phyloP scores from a whole-genome alignment of 805 yeast genomes.

The Ogataea trehalophila region DNA sequence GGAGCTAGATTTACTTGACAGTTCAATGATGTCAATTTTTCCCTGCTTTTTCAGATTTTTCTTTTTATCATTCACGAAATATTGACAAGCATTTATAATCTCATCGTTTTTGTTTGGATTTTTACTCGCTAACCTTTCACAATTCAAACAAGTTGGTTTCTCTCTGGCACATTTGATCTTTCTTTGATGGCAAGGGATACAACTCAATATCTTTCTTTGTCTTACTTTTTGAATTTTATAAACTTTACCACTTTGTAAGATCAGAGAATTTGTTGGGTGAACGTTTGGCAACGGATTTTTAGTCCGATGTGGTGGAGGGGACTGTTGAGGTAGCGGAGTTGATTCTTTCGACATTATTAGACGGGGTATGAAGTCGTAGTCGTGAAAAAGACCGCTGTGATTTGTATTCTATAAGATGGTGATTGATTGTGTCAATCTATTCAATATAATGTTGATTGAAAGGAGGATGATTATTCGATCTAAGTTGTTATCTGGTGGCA shows the following conservation, averaged over 20 bases:
- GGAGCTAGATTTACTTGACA: conserved; percentile 3
- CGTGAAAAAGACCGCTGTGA: too few species aligned
- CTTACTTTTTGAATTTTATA: conserved; percentile 58
- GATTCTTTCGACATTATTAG: too few species aligned
- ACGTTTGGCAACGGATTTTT: conserved; percentile 19
- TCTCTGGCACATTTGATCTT: conserved; percentile 63
- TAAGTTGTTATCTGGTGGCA: too few species aligned
- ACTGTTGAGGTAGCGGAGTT: conserved; percentile 1
- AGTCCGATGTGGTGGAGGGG: conserved; percentile 1
- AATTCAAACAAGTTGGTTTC: conserved; percentile 54
- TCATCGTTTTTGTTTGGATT: conserved; percentile 12
- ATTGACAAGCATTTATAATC: conserved; percentile 36
- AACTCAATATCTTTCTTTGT: conserved; percentile 52
- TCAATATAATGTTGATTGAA: too few species aligned
- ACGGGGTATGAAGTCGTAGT: too few species aligned
- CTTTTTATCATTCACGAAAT: conserved; percentile 54
- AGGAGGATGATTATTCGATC: too few species aligned
- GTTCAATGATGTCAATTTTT: conserved; percentile 7
- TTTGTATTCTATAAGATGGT: too few species aligned
- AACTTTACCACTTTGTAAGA: conserved; percentile 33
- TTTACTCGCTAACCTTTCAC: conserved; percentile 32
- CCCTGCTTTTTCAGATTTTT: conserved; percentile 30
- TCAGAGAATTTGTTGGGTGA: conserved; percentile 25
- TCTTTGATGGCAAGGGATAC: conserved; percentile 62
- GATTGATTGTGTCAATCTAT: too few species aligned